Conservation (phyloP, 805 yeast genomes). For the Saturnispora kantuleensis region DNA sequence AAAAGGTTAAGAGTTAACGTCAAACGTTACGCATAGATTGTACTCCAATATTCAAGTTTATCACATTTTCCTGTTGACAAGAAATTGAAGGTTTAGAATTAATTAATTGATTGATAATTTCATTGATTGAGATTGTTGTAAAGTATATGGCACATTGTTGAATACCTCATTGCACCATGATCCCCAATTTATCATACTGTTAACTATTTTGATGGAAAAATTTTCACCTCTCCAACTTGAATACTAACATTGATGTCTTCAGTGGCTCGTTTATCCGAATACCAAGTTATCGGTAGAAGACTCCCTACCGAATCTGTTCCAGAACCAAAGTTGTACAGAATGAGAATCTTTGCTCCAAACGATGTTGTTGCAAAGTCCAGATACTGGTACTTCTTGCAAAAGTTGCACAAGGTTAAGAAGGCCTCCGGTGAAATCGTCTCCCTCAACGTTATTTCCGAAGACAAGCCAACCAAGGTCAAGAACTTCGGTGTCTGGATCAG, state of each 20-base stretch:
- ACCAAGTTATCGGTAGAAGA: slow-evolving; percentile 99
- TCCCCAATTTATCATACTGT: neutral
- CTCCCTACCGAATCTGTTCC: slow-evolving; percentile 98
- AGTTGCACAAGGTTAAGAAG: slow-evolving; percentile 98
- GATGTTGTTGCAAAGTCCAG: slow-evolving; percentile 99
- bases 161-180: neutral
- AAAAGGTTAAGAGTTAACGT: no score
- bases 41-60: no score
- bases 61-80: no score
- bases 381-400: slow-evolving; percentile 99
- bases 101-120: no score
- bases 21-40: no score
- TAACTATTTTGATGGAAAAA: neutral
- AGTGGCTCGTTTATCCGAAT: slow-evolving; percentile 95
- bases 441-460: slow-evolving; percentile 82
- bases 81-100: no score
- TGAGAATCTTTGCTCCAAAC: slow-evolving; percentile 99
- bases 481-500: slow-evolving; percentile 99
- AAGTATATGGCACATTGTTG: no score
- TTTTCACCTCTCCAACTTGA: neutral
- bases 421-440: slow-evolving; percentile 99
- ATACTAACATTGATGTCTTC: slow-evolving; percentile 7
- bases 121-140: no score
- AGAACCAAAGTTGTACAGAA: slow-evolving; percentile 99
- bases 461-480: slow-evolving; percentile 98